Base-by-base conservation (phyloP, 176 grass and related monocot genomes). In the Cymbopogon citratus region DNA sequence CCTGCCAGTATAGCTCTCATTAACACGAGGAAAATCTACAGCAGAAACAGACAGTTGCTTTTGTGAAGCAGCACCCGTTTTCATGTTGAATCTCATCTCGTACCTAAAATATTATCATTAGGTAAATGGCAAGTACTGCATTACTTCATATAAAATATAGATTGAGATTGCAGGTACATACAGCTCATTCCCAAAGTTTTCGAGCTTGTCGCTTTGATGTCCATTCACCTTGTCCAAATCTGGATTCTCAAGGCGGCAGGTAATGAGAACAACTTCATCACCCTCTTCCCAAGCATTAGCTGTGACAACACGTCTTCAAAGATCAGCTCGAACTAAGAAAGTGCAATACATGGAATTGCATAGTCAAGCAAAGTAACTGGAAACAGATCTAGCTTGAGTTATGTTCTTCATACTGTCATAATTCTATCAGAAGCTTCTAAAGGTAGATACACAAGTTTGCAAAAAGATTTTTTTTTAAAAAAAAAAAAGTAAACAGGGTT, bases 211-310 rank as follows among this genome's bases (percentile, higher is more conserved):
- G 49, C 74, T 84, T 75, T 74, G 77, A 15, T 56, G 16, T 66
- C 90, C 92, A 28, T 94, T 97, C 26, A 94, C 77, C 76, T 81
- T 84, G 79, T 98, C 95, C 78, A 98, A 84, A 87, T 94, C 92
- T 63, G 87, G 90, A 72, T 98, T 93, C 75, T 88, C 68, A 43
- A 98, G 79, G 16, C 92, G 92, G 75, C 90, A 98, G 51, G 95
- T 98, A 46, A 98, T 76, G 31, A 98, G 73, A 71, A 98, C 71
- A 60, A 93, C 90, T 75, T 94, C 95, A 13, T 93, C 92, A n/a
- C 86, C 95, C 84, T 93, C 92, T 88, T 98, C 95, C 95, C 95
- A 98, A 39, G 95, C 90, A 85, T 98, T 98, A 72, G 92, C 95
- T 98, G 80, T 68, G 43, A 71, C 43, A 40, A 84, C 13, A 75